These are phyloP conservation scores for Ramichloridium luteum DNA, from an alignment of 2,329 filamentous ascomycete genomes.

Conservation along the genomic window DNA sequence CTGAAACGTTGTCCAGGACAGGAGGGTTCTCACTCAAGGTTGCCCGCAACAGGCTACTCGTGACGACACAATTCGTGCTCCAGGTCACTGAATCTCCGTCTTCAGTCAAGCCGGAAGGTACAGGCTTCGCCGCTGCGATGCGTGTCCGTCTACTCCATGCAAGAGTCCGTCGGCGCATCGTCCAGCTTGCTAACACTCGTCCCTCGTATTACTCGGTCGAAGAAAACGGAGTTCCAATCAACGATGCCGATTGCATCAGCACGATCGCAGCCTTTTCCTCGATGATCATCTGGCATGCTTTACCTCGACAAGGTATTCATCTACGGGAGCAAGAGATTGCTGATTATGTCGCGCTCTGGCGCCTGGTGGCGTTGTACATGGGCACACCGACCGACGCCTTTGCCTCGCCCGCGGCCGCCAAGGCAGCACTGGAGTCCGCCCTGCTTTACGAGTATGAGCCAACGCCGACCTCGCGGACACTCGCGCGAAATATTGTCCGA, in stretches of 20 bases:
- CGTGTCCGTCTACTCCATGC: constrained; percentile 56
- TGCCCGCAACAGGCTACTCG: constrained; percentile 49
- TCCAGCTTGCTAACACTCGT: constrained; percentile 39
- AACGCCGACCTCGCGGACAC: constrained; percentile 44
- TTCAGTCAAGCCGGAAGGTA: constrained; percentile 52
- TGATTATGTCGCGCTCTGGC: constrained; percentile 62
- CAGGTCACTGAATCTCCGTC: constrained; percentile 52
- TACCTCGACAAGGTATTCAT: constrained; percentile 58
- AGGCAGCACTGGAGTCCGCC: constrained; percentile 52
- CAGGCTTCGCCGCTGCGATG: constrained; percentile 48
- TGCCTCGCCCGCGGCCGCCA: constrained; percentile 41
- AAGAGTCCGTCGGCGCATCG: constrained; percentile 49
- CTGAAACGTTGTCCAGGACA: constrained; percentile 57
- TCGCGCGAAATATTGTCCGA: constrained; percentile 60
- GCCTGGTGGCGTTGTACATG: constrained; percentile 56
- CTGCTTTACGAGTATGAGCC: constrained; percentile 54
- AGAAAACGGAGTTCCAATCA: constrained; percentile 51
- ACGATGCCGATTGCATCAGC: constrained; percentile 57
- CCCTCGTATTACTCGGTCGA: constrained; percentile 48
- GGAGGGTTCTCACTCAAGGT: constrained; percentile 56
- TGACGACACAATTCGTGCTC: constrained; percentile 61
- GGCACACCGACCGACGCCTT: constrained; percentile 52
- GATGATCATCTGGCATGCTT: constrained; percentile 50
- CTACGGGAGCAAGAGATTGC: constrained; percentile 46
- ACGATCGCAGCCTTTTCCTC: constrained; percentile 58